Evolutionary conservation across 257 asterid species (phyloP), one percentile per base, ranked within the genome.

Genomic region (Phtheirospermum japonicum): DNA sequence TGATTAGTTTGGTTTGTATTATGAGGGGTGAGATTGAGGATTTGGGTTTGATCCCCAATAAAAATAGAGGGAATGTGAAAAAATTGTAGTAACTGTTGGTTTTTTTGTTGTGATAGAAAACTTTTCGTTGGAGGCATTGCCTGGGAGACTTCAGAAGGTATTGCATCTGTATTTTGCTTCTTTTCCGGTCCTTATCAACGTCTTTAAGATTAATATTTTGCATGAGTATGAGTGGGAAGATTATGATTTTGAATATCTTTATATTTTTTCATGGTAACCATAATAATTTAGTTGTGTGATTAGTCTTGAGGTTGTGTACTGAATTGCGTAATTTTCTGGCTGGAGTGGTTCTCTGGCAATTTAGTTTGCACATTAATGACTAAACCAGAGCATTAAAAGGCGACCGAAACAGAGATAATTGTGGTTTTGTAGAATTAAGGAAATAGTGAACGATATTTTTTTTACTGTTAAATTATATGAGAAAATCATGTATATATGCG

Each of bases 91-190:
- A 82, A 89, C 84, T 83, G 79, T 85, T 82, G 9, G 0, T 85
- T 92, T 92, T 85, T 85, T 76, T 76, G 76, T 79, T 80, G 83
- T 92, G 75, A 76, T 92, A 92, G 97, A 86, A 89, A 92, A 81
- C 99, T 92, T 75, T 92, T 89, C 73, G 95, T 89, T 9, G 99
- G 99, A 39, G 99, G 99, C 89, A 92, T 92, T 80, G 97, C 99
- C 68, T 89, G 96, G 97, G 96, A 92, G 90, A 92, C 99, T 61
- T 79, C 94, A 3, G 86, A 89, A 89, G 99, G 99, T 92, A 86
- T 23, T 20, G 4, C 16, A 26, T 49, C 2, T 40, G 12, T 40
- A 12, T 23, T 49, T 39, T 18, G 6, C 64, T 26, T 53, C 17
- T 4, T 57, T 26, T 50, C 4, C 16, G 0, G 12, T 40, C n/a